Base-by-base conservation (phyloP, 257 asterid species). In the Ballota nigra region DNA sequence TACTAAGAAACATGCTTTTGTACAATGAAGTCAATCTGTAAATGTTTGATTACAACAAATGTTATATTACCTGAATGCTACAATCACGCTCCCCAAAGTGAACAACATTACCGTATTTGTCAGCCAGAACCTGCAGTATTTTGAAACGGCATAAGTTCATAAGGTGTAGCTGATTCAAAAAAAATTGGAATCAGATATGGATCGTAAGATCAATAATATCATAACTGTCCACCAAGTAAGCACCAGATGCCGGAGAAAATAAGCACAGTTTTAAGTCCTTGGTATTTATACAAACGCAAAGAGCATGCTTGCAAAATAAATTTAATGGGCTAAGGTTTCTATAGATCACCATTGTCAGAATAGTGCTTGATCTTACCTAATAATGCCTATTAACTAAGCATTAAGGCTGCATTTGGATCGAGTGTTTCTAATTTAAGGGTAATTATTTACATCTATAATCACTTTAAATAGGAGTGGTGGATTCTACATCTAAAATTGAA, bases 61-160 rank as follows among this genome's bases (percentile, higher is more conserved):
- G 55, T 38, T 36, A 38, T 53, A 38, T 52, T 80, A 94, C 98
- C 96, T 94, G 97, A 80, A 94, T 94, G 78, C 98, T 94, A 70
- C 98, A 94, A 84, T 91, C 98, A 83, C 98, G 98, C 85, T 94
- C 98, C 68, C 98, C 98, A 77, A 89, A 94, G 91, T 94, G 98
- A 67, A 94, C 87, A 53, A 91, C 98, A 66, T 94, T 91, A 47
- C 96, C 96, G 70, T 55, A 86, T 74, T 91, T 93, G 80, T 93
- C 98, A 15, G 98, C 97, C 85, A 94, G 79, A 80, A 94, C 96
- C 98, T 94, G 87, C 62, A 74, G 56, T 66, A 61, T 26, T 66
- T 53, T 18, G 15, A 6, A 53, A 53, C 3, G 15, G 29, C 28
- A 20, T 20, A 53, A 53, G 58, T 26, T 49, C 61, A 68, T 29